These are phyloP conservation scores for Wickerhamomyces sp. DNA, from an alignment of 1,139 yeast genomes.

Conservation along the genomic window DNA sequence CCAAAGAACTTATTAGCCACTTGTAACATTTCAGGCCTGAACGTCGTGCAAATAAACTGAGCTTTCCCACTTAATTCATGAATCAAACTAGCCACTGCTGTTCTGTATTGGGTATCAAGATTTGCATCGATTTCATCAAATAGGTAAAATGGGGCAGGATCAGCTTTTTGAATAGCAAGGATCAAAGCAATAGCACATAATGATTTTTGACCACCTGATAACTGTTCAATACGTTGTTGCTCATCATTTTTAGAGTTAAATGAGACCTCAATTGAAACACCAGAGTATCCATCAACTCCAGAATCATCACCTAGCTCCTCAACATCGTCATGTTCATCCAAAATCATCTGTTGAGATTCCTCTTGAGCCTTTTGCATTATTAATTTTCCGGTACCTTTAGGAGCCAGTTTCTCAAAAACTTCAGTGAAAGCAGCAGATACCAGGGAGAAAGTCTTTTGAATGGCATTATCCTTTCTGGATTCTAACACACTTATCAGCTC, in stretches of 20 bases:
- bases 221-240: slow-evolving; percentile 83
- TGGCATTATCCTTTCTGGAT: slow-evolving; percentile 78
- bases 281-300: slow-evolving; percentile 60
- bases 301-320: slow-evolving; percentile 24
- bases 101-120: slow-evolving; percentile 86
- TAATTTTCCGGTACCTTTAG: slow-evolving; percentile 74
- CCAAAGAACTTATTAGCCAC: slow-evolving; percentile 88
- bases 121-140: slow-evolving; percentile 98
- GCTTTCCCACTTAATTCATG: slow-evolving; percentile 59
- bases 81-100: slow-evolving; percentile 80
- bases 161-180: slow-evolving; percentile 89
- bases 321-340: slow-evolving; percentile 19
- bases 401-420: slow-evolving; percentile 77
- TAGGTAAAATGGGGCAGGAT: slow-evolving; percentile 94
- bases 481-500: slow-evolving; percentile 68
- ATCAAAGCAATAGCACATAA: slow-evolving; percentile 91
- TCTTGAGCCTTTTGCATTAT: slow-evolving; percentile 47
- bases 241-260: slow-evolving; percentile 86
- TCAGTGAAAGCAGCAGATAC: slow-evolving; percentile 71
- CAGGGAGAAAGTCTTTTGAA: slow-evolving; percentile 69
- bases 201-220: slow-evolving; percentile 96
- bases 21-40: slow-evolving; percentile 87
- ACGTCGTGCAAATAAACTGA: slow-evolving; percentile 94
- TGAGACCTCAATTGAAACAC: slow-evolving; percentile 85
- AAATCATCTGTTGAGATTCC: slow-evolving; percentile 9